Evolutionary conservation across 169 alveolate species (phyloP).

Genomic region (Cytauxzoon felis): DNA sequence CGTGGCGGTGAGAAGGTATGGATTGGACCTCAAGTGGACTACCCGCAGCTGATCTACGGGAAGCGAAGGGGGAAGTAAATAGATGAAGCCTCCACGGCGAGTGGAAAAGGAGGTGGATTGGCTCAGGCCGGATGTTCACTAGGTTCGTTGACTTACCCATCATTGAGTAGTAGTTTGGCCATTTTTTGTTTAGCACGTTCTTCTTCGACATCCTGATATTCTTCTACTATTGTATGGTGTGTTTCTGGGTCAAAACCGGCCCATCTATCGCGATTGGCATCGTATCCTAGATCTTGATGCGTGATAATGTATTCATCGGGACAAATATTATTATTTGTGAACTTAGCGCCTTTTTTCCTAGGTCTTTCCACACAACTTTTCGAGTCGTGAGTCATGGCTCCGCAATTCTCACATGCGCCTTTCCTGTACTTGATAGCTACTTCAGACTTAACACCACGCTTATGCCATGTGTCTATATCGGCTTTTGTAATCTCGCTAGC

Average conservation of each 20-base stretch:
- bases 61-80: no score
- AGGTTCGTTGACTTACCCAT: constrained; percentile 21
- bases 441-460: constrained; percentile 56
- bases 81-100: no score
- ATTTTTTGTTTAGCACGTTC: constrained; percentile 78
- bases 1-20: no score
- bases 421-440: constrained; percentile 79
- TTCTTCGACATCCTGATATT: constrained; percentile 84
- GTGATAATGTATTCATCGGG: constrained; percentile 87
- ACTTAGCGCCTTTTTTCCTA: constrained; percentile 93
- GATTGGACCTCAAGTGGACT: no score
- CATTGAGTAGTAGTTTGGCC: constrained; percentile 62
- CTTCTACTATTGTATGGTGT: constrained; percentile 81
- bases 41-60: no score
- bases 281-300: constrained; percentile 83
- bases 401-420: constrained; percentile 99
- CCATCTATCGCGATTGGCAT: constrained; percentile 96
- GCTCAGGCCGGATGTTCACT: no score
- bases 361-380: constrained; percentile 97
- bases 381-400: constrained; percentile 95
- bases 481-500: constrained; percentile 53
- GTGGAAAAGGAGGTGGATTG: no score
- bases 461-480: constrained; percentile 49
- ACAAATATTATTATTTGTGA: constrained; percentile 82
- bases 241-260: constrained; percentile 90